Conservation (phyloP, 208 protist genomes). For the Acanthamoeba triangularis region DNA sequence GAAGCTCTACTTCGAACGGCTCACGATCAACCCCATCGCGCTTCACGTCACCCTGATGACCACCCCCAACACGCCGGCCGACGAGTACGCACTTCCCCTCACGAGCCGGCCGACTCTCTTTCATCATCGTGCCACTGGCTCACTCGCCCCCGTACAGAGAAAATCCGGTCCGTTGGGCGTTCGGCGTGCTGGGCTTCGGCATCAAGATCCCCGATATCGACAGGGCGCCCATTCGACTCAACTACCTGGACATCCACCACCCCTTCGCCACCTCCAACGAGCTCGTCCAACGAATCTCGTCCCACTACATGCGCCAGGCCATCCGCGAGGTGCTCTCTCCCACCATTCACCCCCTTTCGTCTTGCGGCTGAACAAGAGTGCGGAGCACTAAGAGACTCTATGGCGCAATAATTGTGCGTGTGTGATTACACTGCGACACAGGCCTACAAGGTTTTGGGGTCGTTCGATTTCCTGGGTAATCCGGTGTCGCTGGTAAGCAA, state of each 20-base stretch:
- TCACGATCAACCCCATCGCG: constrained; percentile 79
- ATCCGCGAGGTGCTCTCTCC: constrained; percentile 63
- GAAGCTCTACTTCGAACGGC: constrained; percentile 82
- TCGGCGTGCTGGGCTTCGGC: constrained; percentile 72
- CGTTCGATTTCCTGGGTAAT: constrained; percentile 91
- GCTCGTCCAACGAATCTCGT: constrained; percentile 78
- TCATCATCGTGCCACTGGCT: not conserved
- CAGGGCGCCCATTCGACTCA: constrained; percentile 82
- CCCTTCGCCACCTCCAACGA: constrained; percentile 77
- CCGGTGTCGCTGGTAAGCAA: constrained; percentile 89
- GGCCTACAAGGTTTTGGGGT: constrained; percentile 89
- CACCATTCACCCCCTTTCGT: not conserved
- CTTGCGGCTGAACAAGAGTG: not conserved
- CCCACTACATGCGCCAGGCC: constrained; percentile 82
- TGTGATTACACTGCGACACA: not conserved
- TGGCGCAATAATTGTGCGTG: not conserved
- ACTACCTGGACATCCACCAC: constrained; percentile 83
- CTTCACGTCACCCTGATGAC: constrained; percentile 79
- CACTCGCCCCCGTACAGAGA: not conserved
- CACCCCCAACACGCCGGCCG: not conserved
- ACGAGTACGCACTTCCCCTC: not conserved
- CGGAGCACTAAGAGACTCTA: not conserved
- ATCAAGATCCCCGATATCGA: constrained; percentile 86
- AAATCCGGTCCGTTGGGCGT: constrained; percentile 64
- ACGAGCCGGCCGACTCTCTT: not conserved